phyloP scores from a whole-genome alignment of 78 protist species.

The Cavenderia fasciculata region DNA sequence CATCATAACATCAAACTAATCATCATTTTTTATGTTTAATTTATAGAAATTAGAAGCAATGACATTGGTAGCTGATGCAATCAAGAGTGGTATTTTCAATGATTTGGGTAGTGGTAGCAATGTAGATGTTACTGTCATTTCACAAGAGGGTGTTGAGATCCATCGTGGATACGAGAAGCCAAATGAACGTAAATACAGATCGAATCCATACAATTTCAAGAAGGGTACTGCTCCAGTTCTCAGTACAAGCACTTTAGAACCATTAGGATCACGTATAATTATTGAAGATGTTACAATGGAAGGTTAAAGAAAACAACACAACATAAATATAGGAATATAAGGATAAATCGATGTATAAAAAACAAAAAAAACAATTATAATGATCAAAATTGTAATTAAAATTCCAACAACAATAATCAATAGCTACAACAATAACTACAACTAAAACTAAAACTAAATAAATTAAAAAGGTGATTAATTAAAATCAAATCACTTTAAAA shows the following conservation, averaged over 20 bases:
- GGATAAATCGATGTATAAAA: too few relatives aligned
- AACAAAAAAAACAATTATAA: too few relatives aligned
- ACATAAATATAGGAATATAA: too few relatives aligned
- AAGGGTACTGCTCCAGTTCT: conserved; percentile 76
- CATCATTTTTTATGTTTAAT: neutral
- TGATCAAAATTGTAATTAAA: too few relatives aligned
- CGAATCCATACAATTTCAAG: conserved; percentile 26
- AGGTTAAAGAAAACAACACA: too few relatives aligned
- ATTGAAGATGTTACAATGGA: conserved; percentile 25
- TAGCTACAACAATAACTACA: too few relatives aligned
- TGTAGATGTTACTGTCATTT: conserved; percentile 96
- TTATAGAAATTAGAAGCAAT: conserved; percentile 93
- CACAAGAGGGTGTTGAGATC: conserved; percentile 59
- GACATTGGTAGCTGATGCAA: conserved; percentile 91
- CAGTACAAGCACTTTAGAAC: neutral
- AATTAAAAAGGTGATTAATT: too few relatives aligned
- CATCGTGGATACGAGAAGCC: conserved; percentile 72
- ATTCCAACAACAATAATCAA: too few relatives aligned
- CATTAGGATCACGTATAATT: neutral
- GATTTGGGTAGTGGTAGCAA: conserved; percentile 98
- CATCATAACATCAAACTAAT: neutral
- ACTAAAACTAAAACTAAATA: too few relatives aligned
- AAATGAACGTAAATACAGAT: conserved; percentile 73
- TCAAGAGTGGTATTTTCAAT: conserved; percentile 98
- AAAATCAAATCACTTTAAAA: too few relatives aligned